Percentiles rank a stretch among this genome's conserved stretches.
These are phyloP conservation scores for Protomyces inouyei DNA, from an alignment of 1,139 yeast genomes.

Conservation along the genomic window DNA sequence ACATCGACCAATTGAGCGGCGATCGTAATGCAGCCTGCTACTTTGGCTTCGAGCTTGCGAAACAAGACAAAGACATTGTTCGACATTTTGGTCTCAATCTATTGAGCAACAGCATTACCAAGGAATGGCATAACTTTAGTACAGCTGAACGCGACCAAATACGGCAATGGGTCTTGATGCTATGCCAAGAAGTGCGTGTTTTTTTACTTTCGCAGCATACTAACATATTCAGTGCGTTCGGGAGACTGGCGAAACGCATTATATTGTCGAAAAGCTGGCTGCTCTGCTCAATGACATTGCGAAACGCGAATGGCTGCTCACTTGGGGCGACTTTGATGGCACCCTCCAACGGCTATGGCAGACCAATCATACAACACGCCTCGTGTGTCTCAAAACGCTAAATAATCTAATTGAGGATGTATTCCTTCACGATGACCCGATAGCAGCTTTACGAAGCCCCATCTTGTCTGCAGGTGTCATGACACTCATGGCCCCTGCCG, in stretches of 20 bases:
- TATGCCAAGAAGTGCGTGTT: constrained; percentile 53
- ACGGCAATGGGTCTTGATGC: constrained; percentile 77
- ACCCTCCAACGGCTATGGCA: constrained; percentile 72
- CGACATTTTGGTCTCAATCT: constrained; percentile 87
- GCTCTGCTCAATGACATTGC: constrained; percentile 88
- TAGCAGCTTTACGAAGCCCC: constrained; percentile 76
- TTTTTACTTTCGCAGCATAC: background rate
- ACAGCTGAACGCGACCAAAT: constrained; percentile 63
- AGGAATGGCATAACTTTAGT: constrained; percentile 54
- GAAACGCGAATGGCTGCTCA: constrained; percentile 78
- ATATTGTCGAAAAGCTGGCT: constrained; percentile 77
- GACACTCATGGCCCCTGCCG: constrained; percentile 57
- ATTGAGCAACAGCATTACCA: constrained; percentile 64
- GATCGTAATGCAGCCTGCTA: constrained; percentile 24
- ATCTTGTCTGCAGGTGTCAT: constrained; percentile 55
- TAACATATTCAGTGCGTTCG: background rate
- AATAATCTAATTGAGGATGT: constrained; percentile 89
- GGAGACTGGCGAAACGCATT: constrained; percentile 13
- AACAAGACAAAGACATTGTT: constrained; percentile 47
- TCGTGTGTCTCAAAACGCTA: constrained; percentile 68
- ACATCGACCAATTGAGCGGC: constrained; percentile 12
- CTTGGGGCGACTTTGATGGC: constrained; percentile 89
- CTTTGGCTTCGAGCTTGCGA: constrained; percentile 42
- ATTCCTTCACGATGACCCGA: constrained; percentile 85
- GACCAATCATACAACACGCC: constrained; percentile 49